Percentiles rank a stretch among this genome's conserved stretches.
Conservation (phyloP, 805 yeast genomes). For the Candida andamanensis region DNA sequence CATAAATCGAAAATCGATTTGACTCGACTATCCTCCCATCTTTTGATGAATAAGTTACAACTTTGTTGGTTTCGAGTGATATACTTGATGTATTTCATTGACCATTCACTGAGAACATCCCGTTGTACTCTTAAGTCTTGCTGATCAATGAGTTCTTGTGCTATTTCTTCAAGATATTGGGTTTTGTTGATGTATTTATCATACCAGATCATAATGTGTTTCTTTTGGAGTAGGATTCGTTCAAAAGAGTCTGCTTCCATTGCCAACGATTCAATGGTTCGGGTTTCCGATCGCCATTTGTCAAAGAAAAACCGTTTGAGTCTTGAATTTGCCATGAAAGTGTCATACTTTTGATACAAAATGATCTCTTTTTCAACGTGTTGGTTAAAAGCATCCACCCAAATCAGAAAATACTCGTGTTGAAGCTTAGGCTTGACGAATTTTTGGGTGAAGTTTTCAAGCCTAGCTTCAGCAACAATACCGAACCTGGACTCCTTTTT, state of each 20-base stretch:
- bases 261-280: background rate
- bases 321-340: conserved; percentile 2
- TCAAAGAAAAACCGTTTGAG: conserved; percentile 3
- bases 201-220: conserved; percentile 29
- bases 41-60: conserved; percentile 26
- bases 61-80: conserved; percentile 30
- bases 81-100: conserved; percentile 28
- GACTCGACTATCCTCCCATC: conserved; percentile 25
- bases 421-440: conserved; percentile 12
- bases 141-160: conserved; percentile 25
- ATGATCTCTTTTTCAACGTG: conserved; percentile 4
- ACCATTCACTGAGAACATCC: conserved; percentile 30
- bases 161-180: conserved; percentile 21
- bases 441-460: conserved; percentile 14
- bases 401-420: conserved; percentile 11
- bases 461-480: conserved; percentile 11
- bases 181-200: conserved; percentile 21
- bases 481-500: conserved; percentile 19
- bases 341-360: background rate
- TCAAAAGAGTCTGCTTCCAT: conserved; percentile 17
- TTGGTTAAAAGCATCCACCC: conserved; percentile 19
- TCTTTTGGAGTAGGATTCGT: conserved; percentile 17
- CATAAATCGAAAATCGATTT: conserved; percentile 34
- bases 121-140: conserved; percentile 22
- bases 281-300: conserved; percentile 12